Evolutionary conservation across 2,329 filamentous ascomycete genomes (phyloP), one percentile per base, ranked within the genome.

Genomic region (Saccharata proteae): DNA sequence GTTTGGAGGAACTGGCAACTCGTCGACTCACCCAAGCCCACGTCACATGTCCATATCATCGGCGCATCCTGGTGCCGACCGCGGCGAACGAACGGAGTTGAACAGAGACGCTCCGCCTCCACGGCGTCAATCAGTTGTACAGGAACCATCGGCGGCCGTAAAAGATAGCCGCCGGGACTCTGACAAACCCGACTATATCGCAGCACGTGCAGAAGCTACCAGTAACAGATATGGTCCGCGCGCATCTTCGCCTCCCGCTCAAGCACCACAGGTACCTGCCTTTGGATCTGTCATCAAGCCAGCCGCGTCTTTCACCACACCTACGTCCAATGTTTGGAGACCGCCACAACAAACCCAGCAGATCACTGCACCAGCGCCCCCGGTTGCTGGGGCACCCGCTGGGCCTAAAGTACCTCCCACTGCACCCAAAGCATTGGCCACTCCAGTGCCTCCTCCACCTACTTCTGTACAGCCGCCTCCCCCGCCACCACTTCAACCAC

Each of bases 251-350:
- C 67, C 67, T 8, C 65, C 67, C 21, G 66, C 65, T 16, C 64
- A 67, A 38, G 65, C 66, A 16, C 63, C 63, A 11, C 57, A 61
- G 31, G 66, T 72, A 10, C 68, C 68, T 16, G 66, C 67, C n/a
- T 72, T 71, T 47, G 63, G 63, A 16, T 62, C 59, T 33, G 47
- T 58, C 19, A 27, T 20, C 15, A 32, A 36, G 17, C 34, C 29
- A 13, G 29, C 34, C 11, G 25, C 33, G 6, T 30, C 33, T 27
- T 35, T 35, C 15, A 35, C 27, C 2, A 35, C 33, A 10, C 33
- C 33, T 4, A 35, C 42, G n/a, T 50, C 51, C 13, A 57, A 58
- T 40, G 58, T 59, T 15, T 62, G 58, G 58, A 54, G 51, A 38
- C 55, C 55, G 16, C 54, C 57, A 5, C 41, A 49, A 3, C 45